phyloP scores from a whole-genome alignment of 2,329 filamentous ascomycete genomes.

The Elsinoe australis region DNA sequence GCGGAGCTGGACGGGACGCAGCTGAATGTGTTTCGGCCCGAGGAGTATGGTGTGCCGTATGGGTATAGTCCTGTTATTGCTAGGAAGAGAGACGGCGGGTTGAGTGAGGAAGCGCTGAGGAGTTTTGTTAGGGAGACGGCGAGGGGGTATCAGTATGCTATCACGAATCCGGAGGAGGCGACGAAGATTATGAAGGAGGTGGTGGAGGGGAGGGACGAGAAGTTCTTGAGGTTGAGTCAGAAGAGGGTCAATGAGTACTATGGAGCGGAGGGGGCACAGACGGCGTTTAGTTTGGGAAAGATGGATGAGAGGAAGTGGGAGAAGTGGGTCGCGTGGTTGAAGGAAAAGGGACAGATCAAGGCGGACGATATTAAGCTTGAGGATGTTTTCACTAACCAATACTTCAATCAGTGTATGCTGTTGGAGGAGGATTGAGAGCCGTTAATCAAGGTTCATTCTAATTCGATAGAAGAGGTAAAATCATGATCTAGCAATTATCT shows the following conservation, averaged over 20 bases:
- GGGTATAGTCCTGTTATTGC: constrained; percentile 30
- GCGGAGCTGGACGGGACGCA: constrained; percentile 24
- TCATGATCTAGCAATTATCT: not conserved
- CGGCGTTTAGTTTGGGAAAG: not conserved
- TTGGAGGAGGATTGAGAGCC: constrained; percentile 1
- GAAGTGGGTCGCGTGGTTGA: constrained; percentile 14
- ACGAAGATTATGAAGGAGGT: constrained; percentile 67
- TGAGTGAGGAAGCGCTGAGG: constrained; percentile 65
- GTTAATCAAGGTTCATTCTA: too few relatives aligned
- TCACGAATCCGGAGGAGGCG: constrained; percentile 78
- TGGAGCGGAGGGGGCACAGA: constrained; percentile 27
- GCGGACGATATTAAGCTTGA: not conserved
- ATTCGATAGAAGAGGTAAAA: too few relatives aligned
- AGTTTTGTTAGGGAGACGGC: constrained; percentile 36
- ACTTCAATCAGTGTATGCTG: constrained; percentile 13
- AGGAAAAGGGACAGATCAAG: constrained; percentile 4
- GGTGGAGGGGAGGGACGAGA: constrained; percentile 50
- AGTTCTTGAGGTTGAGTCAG: constrained; percentile 27
- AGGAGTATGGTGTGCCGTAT: constrained; percentile 27
- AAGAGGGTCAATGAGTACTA: constrained; percentile 27
- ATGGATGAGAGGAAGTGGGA: constrained; percentile 17
- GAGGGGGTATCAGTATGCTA: constrained; percentile 45
- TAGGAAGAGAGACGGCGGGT: constrained; percentile 50
- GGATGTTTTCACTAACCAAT: constrained; percentile 5
- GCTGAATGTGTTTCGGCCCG: constrained; percentile 23